Conservation (phyloP, 768 basidiomycete species). For the Leucocoprinus sp. region DNA sequence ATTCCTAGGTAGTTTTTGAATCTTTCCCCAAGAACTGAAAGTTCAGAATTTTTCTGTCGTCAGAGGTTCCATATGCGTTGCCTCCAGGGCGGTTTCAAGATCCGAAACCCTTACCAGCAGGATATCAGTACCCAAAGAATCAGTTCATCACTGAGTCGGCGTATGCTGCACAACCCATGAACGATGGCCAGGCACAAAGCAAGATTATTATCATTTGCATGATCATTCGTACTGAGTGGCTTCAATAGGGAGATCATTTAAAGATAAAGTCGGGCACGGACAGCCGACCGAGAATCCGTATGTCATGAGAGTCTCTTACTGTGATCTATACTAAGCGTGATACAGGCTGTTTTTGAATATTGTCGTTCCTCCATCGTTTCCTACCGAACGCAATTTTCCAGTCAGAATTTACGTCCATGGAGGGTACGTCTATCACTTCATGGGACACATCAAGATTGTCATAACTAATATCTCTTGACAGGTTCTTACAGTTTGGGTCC, state of each 20-base stretch:
- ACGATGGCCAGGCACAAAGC: constrained; percentile 58
- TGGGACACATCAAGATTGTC: not conserved
- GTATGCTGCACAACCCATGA: constrained; percentile 57
- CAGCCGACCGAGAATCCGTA: constrained; percentile 67
- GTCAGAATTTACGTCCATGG: constrained; percentile 76
- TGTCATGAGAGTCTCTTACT: too few relatives aligned
- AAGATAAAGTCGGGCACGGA: constrained; percentile 60
- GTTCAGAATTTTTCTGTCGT: not conserved
- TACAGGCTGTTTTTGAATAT: constrained; percentile 62
- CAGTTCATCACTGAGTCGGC: constrained; percentile 51
- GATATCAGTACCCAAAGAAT: constrained; percentile 48
- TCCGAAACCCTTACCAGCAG: constrained; percentile 44
- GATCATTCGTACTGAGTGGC: not conserved
- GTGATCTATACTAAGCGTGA: not conserved
- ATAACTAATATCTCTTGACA: constrained; percentile 17
- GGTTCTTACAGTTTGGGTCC: constrained; percentile 74
- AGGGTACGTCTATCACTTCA: constrained; percentile 36
- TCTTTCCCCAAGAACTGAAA: too few relatives aligned
- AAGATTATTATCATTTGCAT: constrained; percentile 16
- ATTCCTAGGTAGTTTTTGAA: constrained; percentile 41
- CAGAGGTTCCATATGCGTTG: constrained; percentile 69
- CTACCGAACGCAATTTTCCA: constrained; percentile 37
- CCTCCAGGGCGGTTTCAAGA: constrained; percentile 60
- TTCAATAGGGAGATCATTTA: constrained; percentile 33
- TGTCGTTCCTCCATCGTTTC: constrained; percentile 46